These are phyloP conservation scores for Dryas octopetala DNA, from an alignment of 306 rosid genomes.

Conservation along the genomic window DNA sequence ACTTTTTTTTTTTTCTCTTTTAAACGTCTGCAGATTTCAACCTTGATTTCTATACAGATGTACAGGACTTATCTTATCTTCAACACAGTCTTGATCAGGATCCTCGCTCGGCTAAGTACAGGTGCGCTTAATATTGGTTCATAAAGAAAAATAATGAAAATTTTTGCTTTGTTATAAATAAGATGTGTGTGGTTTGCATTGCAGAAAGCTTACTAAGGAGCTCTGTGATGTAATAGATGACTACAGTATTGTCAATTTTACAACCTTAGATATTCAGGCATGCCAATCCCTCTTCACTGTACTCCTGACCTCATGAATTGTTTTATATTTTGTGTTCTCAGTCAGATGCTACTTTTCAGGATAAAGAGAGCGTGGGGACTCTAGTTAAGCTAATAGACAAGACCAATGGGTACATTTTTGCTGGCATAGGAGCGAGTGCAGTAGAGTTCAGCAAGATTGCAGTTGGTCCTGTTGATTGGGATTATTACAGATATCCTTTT, in stretches of 20 bases:
- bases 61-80: constrained; percentile 83
- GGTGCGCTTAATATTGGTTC: constrained; percentile 41
- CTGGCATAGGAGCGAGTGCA: constrained; percentile 79
- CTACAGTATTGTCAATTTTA: constrained; percentile 66
- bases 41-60: constrained; percentile 91
- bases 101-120: constrained; percentile 82
- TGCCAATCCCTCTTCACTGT: constrained; percentile 8
- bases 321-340: constrained; percentile 23
- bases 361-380: constrained; percentile 91
- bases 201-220: constrained; percentile 96
- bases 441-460: constrained; percentile 97
- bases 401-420: constrained; percentile 88
- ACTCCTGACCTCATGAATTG: constrained; percentile 9
- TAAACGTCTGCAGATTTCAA: constrained; percentile 66
- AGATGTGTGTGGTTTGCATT: constrained; percentile 24
- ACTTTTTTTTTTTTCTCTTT: constrained; percentile 10
- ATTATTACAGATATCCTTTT: constrained; percentile 96
- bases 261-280: constrained; percentile 96
- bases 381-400: constrained; percentile 84
- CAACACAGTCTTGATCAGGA: constrained; percentile 77
- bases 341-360: constrained; percentile 51
- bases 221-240: constrained; percentile 83
- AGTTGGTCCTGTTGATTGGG: constrained; percentile 80
- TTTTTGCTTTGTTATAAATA: background rate
- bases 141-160: background rate